Evolutionary conservation across 495 filamentous ascomycete genomes (phyloP).

Genomic region (Hypoxylon trugodes): DNA sequence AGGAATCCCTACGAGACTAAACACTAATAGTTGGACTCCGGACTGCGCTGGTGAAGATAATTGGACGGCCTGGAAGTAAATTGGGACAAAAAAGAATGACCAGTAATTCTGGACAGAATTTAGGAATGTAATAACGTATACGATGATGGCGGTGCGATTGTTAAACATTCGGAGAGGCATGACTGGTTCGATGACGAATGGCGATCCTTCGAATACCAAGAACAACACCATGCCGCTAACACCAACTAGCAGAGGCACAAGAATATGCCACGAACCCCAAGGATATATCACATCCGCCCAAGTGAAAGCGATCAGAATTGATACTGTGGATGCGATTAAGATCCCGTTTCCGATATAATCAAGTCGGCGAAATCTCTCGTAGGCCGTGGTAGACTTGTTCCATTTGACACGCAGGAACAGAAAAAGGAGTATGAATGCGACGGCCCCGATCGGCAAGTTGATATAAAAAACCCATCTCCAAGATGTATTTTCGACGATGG

Average conservation of each 20-base stretch:
- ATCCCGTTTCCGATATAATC: conserved; percentile 47
- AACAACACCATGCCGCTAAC: conserved; percentile 38
- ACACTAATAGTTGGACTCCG: conserved; percentile 52
- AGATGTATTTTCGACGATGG: conserved; percentile 64
- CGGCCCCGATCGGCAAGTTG: conserved; percentile 44
- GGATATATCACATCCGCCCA: conserved; percentile 36
- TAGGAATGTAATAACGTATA: conserved; percentile 37
- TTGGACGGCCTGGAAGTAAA: conserved; percentile 59
- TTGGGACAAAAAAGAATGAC: conserved; percentile 56
- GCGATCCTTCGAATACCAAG: conserved; percentile 28
- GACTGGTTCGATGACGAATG: conserved; percentile 36
- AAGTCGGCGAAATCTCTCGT: conserved; percentile 29
- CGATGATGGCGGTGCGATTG: conserved; percentile 41
- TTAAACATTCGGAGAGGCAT: conserved; percentile 43
- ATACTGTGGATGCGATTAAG: conserved; percentile 37
- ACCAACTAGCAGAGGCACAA: conserved; percentile 43
- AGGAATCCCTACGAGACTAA: conserved; percentile 44
- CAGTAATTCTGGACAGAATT: conserved; percentile 42
- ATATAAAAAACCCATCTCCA: conserved; percentile 48
- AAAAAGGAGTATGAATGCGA: conserved; percentile 39
- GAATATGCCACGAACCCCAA: conserved; percentile 43
- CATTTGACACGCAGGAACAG: conserved; percentile 45
- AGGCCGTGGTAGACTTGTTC: conserved; percentile 27
- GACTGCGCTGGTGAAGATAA: conserved; percentile 42
- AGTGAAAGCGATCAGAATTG: conserved; percentile 44